Evolutionary conservation across 1,284 basidiomycete species (phyloP), one percentile per base, ranked within the genome.

Genomic region (Limonomyces culmigenus): DNA sequence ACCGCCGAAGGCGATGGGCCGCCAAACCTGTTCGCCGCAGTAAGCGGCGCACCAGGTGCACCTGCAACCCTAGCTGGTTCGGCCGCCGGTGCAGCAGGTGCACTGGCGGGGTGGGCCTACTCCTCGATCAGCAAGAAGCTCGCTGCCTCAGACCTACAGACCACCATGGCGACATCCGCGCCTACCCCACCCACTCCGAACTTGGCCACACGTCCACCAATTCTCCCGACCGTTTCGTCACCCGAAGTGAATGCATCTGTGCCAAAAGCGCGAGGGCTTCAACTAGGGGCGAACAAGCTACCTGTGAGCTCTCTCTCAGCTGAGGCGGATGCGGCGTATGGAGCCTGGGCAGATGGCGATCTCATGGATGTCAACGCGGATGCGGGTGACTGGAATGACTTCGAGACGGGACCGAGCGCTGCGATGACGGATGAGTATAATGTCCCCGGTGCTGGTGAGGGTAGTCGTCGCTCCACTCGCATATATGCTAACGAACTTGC

Each of bases 61-160:
- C 64, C 69, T 48, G 62, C 63, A 3, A 73, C 68, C 1, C 56
- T 92, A 2, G 85, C 87, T 11, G 86, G 77, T 45, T 78, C 75
- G 13, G 87, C 91, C 0, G 76, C 88, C 0, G 89, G 87, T 1
- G 88, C 88, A 1, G 91, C 91, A 13, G 80, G 86, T 11, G 81
- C 79, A 12, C 59, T 96, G 5, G 91, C 91, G 8, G 86, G 88
- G 4, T 95, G 91, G 92, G 91, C 92, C 0, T 87, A 93, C 40
- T 80, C 86, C 3, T 87, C 83, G 0, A 50, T 95, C 1, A 73
- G 79, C 21, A 86, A 75, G 55, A 83, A 76, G 74, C 67, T 88
- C 33, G 69, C 71, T 5, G 61, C 74, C 27, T 59, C 70, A 3
- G 87, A 91, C 45, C 53, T 84, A 39, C 76, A 85, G 50, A 75